Evolutionary conservation across 495 filamentous ascomycete species (phyloP), one percentile per base, ranked within the genome.

Genomic region (Daldinia vernicosa): DNA sequence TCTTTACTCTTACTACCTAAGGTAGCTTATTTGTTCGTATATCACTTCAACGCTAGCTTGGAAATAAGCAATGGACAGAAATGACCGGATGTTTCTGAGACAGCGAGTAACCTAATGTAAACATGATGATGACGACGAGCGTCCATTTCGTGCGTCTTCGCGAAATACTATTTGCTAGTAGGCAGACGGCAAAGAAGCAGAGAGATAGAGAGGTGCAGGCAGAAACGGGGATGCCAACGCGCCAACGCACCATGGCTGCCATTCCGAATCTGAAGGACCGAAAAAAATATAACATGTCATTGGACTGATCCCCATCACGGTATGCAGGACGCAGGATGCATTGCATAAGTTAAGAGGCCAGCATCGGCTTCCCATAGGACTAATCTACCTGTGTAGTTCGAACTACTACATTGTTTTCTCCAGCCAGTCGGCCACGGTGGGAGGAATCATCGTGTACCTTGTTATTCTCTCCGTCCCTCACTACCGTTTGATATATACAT

Each of bases 201-300:
- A 52, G 66, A 63, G 62, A 62, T 30, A 65, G 55, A 60, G 57
- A 69, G 52, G 47, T 62, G 57, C 57, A 69, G 58, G 66, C 59
- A 70, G 57, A 66, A 66, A 55, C 58, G 53, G 62, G 43, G 43
- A 22, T 47, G 43, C 43, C 43, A 47, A 47, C 26, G 53, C 45
- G 71, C 66, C 71, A 74, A 70, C 71, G 66, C 66, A 70, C 62
- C 67, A 69, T 60, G 61, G 60, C 66, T 69, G 39, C 27, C 37
- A 57, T 69, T 68, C 53, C 70, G 40, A 58, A 12, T 71, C 58
- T 62, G 40, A 70, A 26, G 61, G 55, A 65, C 35, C 30, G 39
- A 35, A 39, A 51, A 26, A 27, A 32, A 33, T 3, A 33, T 33
- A 66, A 45, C 12, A 64, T 58, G 45, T 64, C 37, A 72, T 72